Percentiles rank a stretch among this genome's conserved stretches.
phyloP scores from a whole-genome alignment of 305 asterid species.

The Plantago rigida region DNA sequence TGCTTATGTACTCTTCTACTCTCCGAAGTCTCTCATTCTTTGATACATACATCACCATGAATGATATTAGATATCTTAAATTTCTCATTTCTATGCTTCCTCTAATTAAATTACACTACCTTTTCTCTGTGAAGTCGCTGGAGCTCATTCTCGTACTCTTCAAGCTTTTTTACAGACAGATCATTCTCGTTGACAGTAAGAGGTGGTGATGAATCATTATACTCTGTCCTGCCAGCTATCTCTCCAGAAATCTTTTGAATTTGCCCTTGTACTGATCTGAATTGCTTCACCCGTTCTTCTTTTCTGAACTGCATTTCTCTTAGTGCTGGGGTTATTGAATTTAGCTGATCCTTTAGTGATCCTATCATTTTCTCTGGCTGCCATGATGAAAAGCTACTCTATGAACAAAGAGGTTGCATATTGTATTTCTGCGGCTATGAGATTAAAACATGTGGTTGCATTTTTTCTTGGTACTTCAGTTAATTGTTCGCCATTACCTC shows the following conservation, averaged over 20 bases:
- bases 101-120: slow-evolving; percentile 34
- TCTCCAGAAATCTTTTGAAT: slow-evolving; percentile 74
- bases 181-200: slow-evolving; percentile 56
- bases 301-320: slow-evolving; percentile 79
- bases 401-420: slow-evolving; percentile 16
- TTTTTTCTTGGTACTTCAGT: neutral
- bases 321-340: slow-evolving; percentile 73
- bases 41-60: slow-evolving; percentile 20
- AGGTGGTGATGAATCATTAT: slow-evolving; percentile 50
- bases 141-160: slow-evolving; percentile 82
- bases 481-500: neutral
- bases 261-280: slow-evolving; percentile 68
- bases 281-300: slow-evolving; percentile 72
- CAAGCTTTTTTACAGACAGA: slow-evolving; percentile 69
- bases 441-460: neutral
- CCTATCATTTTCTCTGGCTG: slow-evolving; percentile 97
- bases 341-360: slow-evolving; percentile 70
- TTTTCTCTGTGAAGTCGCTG: slow-evolving; percentile 78
- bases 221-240: slow-evolving; percentile 75
- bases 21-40: slow-evolving; percentile 80
- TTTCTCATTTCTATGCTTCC: slow-evolving; percentile 13
- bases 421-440: neutral
- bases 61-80: slow-evolving; percentile 13
- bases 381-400: slow-evolving; percentile 27
- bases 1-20: slow-evolving; percentile 69